These are phyloP conservation scores for Penicillium arizonense DNA, from an alignment of 495 filamentous ascomycete genomes.

Conservation along the genomic window DNA sequence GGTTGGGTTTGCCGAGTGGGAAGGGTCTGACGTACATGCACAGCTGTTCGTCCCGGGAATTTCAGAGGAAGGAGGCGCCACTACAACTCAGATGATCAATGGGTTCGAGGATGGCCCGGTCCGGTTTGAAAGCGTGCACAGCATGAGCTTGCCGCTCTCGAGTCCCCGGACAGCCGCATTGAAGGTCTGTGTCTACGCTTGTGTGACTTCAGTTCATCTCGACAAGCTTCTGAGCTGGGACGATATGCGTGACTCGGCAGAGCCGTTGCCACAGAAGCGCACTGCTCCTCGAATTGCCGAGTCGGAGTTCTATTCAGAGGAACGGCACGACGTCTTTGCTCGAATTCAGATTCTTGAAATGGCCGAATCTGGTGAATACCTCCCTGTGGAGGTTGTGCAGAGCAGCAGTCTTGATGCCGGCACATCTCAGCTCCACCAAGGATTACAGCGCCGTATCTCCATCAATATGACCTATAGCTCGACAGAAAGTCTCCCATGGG, in stretches of 20 bases:
- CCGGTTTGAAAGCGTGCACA: conserved; percentile 95
- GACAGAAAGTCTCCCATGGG: conserved; percentile 81
- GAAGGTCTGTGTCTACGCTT: conserved; percentile 90
- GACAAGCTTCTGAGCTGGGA: conserved; percentile 99
- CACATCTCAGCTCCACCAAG: conserved; percentile 92
- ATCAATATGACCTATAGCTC: conserved; percentile 87
- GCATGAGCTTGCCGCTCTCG: conserved; percentile 92
- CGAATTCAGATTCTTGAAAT: conserved; percentile 85
- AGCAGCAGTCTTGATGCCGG: conserved; percentile 76
- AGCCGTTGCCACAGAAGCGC: conserved; percentile 51
- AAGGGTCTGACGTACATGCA: conserved; percentile 93
- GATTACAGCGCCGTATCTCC: conserved; percentile 83
- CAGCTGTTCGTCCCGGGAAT: conserved; percentile 93
- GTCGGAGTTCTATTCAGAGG: conserved; percentile 86
- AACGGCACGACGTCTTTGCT: conserved; percentile 90
- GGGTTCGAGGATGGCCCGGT: conserved; percentile 95
- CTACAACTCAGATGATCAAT: conserved; percentile 90
- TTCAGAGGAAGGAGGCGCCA: conserved; percentile 87
- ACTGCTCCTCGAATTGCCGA: conserved; percentile 79
- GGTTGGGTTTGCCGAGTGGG: conserved; percentile 91
- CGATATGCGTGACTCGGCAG: conserved; percentile 78
- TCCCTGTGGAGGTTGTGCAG: conserved; percentile 90
- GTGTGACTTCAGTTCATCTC: conserved; percentile 88
- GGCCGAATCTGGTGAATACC: conserved; percentile 84
- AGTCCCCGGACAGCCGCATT: conserved; percentile 72